Base-by-base conservation (phyloP, 306 rosid genomes). In the Cicer cuneatum region DNA sequence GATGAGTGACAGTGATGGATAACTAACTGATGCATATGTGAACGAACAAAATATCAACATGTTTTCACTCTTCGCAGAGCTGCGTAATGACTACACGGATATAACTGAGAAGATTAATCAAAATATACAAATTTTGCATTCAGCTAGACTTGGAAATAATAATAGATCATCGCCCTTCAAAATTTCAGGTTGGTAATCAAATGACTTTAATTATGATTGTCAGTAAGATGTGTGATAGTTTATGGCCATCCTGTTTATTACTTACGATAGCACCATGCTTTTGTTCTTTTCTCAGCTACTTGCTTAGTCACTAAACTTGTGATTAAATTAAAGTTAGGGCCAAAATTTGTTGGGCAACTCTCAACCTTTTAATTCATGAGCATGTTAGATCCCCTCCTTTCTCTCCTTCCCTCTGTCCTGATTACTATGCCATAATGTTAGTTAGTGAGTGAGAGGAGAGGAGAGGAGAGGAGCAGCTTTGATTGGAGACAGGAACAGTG, bases 51-150 rank as follows among this genome's bases (percentile, higher is more conserved):
- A 2, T n/a, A 16, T 47, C 14, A 8, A 46, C 10, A 13, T 42
- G 35, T 8, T 73, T 48, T 15, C 40, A 8, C 1, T 64, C 3
- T 64, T 10, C 83, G 73, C 80, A 91, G 98, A 87, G 84, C 80
- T 91, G 86, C 90, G 86, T 14, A 88, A 81, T 85, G 97, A 94
- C 70, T 89, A 94, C 76, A 71, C n/a, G 29, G 93, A 82, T 78
- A 72, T 87, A 33, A 87, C 95, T 16, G 94, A 88, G 72, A 90
- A 91, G 80, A 85, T 94, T 37, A 77, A 88, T 83, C 87, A 67
- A 64, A 91, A 91, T 67, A 82, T 91, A 45, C 86, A 89, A 68
- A 66, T 91, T 73, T 80, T 94, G 79, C 98, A 91, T 81, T 81
- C 90, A 0, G 87, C 86, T 56, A 87, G 89, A 79, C 88, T 82